These are phyloP conservation scores for Saururus chinensis DNA, from an alignment of 164 flowering plant genomes.

Conservation along the genomic window DNA sequence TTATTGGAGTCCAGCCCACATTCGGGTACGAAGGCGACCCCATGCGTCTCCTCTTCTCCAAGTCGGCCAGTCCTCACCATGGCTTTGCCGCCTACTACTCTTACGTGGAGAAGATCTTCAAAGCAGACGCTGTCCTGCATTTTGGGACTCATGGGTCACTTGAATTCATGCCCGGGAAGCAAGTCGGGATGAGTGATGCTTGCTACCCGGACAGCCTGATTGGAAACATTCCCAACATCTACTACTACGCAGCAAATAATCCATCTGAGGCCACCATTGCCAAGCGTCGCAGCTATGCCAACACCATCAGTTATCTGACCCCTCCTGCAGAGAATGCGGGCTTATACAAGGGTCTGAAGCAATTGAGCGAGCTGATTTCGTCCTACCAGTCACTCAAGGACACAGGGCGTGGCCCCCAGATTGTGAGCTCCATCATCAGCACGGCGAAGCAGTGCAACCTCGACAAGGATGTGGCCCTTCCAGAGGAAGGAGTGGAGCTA, in stretches of 20 bases:
- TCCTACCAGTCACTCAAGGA: slow-evolving; percentile 96
- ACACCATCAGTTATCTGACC: slow-evolving; percentile 95
- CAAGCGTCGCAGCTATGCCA: slow-evolving; percentile 98
- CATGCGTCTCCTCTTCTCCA: slow-evolving; percentile 94
- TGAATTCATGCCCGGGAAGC: slow-evolving; percentile 99
- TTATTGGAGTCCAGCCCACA: slow-evolving; percentile 97
- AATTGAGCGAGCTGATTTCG: slow-evolving; percentile 87
- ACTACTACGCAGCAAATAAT: slow-evolving; percentile 96
- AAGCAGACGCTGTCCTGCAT: slow-evolving; percentile 95
- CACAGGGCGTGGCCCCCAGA: slow-evolving; percentile 87
- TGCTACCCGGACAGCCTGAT: slow-evolving; percentile 96
- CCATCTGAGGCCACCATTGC: slow-evolving; percentile 99
- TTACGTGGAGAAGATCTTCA: slow-evolving; percentile 85
- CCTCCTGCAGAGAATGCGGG: slow-evolving; percentile 99
- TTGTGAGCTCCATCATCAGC: slow-evolving; percentile 92
- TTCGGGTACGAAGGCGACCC: slow-evolving; percentile 99
- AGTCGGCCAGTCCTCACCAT: slow-evolving; percentile 98
- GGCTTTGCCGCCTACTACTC: slow-evolving; percentile 99
- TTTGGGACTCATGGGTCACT: slow-evolving; percentile 98
- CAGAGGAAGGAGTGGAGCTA: slow-evolving; percentile 79
- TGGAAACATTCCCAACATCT: slow-evolving; percentile 93
- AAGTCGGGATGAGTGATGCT: slow-evolving; percentile 98
- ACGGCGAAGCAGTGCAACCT: slow-evolving; percentile 95
- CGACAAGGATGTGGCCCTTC: slow-evolving; percentile 94
- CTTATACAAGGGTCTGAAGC: slow-evolving; percentile 96